Evolutionary conservation across 2,329 filamentous ascomycete genomes (phyloP).

Genomic region (Pleomassaria siparia): DNA sequence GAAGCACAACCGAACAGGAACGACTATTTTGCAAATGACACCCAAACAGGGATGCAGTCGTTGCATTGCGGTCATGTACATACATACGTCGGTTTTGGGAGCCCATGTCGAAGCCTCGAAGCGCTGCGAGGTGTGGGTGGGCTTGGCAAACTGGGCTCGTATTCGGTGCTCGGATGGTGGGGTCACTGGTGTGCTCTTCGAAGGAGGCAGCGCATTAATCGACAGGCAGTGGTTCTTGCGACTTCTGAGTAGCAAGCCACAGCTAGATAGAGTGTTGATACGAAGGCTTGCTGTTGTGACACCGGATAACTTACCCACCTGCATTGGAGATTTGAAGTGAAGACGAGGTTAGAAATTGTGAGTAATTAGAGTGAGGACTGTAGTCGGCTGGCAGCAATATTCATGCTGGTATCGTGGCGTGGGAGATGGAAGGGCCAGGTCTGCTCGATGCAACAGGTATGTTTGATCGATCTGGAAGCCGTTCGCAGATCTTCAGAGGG

Average conservation of each 20-base stretch:
- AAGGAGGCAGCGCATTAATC: constrained; percentile 6
- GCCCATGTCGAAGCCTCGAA: background rate
- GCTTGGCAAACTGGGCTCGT: constrained; percentile 5
- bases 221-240: background rate
- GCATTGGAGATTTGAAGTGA: background rate
- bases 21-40: background rate
- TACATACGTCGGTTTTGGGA: constrained; percentile 15
- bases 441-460: background rate
- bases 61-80: constrained; percentile 16
- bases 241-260: background rate
- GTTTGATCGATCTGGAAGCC: background rate
- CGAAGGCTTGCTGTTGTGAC: background rate
- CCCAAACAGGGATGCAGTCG: background rate
- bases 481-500: background rate
- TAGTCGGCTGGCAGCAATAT: background rate
- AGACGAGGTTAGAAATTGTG: background rate
- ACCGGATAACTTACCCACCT: background rate
- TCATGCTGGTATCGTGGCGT: background rate
- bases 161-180: constrained; percentile 5
- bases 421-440: background rate
- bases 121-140: background rate
- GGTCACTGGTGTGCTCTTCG: background rate
- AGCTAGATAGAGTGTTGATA: background rate
- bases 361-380: background rate
- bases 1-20: constrained; percentile 1